Conservation (phyloP, 2,329 filamentous ascomycete genomes). For the Ophiostoma quercus region DNA sequence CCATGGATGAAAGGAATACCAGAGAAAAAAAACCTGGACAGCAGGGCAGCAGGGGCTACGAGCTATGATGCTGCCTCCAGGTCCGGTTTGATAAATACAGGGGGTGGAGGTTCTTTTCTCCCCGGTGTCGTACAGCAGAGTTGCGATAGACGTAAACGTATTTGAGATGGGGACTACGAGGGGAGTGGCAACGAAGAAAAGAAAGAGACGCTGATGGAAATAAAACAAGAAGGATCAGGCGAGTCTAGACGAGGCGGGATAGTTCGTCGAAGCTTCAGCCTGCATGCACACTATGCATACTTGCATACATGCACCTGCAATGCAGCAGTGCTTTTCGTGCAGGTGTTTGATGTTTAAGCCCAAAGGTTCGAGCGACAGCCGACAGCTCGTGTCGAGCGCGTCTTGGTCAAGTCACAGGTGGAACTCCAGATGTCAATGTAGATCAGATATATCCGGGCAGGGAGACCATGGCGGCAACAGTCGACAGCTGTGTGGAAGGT, state of each 20-base stretch:
- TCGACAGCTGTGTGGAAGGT: background rate
- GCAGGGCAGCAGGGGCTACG: background rate
- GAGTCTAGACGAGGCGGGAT: background rate
- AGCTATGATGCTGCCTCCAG: background rate
- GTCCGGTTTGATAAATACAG: background rate
- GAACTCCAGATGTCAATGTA: background rate
- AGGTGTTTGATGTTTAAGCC: background rate
- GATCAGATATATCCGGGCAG: background rate
- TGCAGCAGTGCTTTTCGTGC: background rate
- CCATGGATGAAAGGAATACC: background rate
- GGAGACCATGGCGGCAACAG: background rate
- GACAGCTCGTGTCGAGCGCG: background rate
- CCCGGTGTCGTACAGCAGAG: background rate
- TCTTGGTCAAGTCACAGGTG: background rate
- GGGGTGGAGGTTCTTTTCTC: background rate
- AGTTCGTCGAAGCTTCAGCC: background rate
- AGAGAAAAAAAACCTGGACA: background rate
- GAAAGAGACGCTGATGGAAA: background rate
- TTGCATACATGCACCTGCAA: background rate
- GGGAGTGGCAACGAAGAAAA: background rate
- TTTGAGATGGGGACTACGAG: background rate
- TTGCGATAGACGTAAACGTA: background rate
- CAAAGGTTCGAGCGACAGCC: background rate
- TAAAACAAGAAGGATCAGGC: background rate
- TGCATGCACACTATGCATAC: background rate